Percentiles rank a stretch among this genome's conserved stretches.
These are phyloP conservation scores for Lizonia empirigonia DNA, from an alignment of 2,329 filamentous ascomycete species.

Conservation along the genomic window DNA sequence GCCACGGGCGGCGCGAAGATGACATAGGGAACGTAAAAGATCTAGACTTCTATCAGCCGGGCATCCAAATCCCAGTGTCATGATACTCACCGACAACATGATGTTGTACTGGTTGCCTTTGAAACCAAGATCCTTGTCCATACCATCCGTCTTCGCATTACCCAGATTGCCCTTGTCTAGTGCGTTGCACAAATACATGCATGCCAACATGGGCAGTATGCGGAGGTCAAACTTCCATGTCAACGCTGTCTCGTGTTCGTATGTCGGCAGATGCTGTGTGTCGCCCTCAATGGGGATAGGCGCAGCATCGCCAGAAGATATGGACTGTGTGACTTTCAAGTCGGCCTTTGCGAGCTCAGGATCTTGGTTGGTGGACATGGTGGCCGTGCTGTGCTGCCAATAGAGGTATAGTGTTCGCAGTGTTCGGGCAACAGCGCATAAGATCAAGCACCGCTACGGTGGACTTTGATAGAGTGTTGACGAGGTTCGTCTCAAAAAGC, in stretches of 20 bases:
- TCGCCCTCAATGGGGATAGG: slow-evolving; percentile 36
- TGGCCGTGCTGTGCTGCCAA: not conserved
- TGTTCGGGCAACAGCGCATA: not conserved
- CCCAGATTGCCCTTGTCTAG: slow-evolving; percentile 45
- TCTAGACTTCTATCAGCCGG: slow-evolving; percentile 32
- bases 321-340: slow-evolving; percentile 36
- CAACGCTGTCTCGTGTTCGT: slow-evolving; percentile 49
- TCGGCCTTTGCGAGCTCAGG: slow-evolving; percentile 38
- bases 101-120: slow-evolving; percentile 69
- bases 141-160: slow-evolving; percentile 51
- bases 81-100: slow-evolving; percentile 56
- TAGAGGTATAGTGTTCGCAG: not conserved
- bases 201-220: slow-evolving; percentile 62
- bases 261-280: slow-evolving; percentile 42
- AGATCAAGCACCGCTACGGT: not conserved
- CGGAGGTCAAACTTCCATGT: slow-evolving; percentile 61
- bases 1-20: slow-evolving; percentile 69
- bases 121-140: slow-evolving; percentile 63
- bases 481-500: not conserved
- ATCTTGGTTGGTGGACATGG: slow-evolving; percentile 35
- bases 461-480: not conserved
- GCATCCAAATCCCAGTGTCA: not conserved
- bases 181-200: slow-evolving; percentile 65
- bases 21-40: slow-evolving; percentile 79
- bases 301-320: slow-evolving; percentile 33